Base-by-base conservation (phyloP, 768 basidiomycete species). In the Termitomyces sp. region DNA sequence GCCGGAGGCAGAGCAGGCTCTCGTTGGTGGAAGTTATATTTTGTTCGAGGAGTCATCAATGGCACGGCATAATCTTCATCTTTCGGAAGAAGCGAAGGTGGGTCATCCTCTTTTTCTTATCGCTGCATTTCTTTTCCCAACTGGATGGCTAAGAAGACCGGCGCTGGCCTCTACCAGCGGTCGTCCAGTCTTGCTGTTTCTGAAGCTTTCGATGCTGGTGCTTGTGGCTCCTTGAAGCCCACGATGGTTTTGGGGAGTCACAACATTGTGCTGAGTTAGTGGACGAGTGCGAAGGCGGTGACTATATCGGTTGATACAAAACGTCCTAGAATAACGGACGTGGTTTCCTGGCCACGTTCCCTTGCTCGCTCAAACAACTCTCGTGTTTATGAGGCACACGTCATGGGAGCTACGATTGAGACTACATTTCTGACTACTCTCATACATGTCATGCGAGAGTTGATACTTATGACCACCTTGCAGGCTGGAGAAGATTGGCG, bases 121-220 rank as follows among this genome's bases (percentile, higher is more conserved):
- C 15, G 18, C 39, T 60, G 24, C 55, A 22, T 46, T 52, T 60
- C 22, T 56, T 65, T 59, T 48, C 48, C 60, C 39, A 28, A 38
- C 51, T 63, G 96, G 96, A 84, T 91, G 84, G 76, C 74, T 56
- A 95, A 98, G 96, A 98, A 98, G 90, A 90, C 87, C 88, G 84
- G 81, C 93, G 82, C 86, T 89, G 92, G 82, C 65, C 66, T 68
- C 80, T 75, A 90, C 86, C 87, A 84, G 81, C 79, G 91, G 84
- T 78, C 74, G 74, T 75, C 66, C 40, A 68, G 71, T 69, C 66
- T 71, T 65, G 59, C 63, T 57, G 40, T 42, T 65, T 63, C 53
- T 61, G 63, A 65, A 63, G 55, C 65, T 65, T 61, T 65, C 50
- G 40, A 46, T 28, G 57, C 61, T 49, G n/a, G 60, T 57, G 60